These are phyloP conservation scores for Physaria fendleri DNA, from an alignment of 345 rosid genomes.

Conservation along the genomic window DNA sequence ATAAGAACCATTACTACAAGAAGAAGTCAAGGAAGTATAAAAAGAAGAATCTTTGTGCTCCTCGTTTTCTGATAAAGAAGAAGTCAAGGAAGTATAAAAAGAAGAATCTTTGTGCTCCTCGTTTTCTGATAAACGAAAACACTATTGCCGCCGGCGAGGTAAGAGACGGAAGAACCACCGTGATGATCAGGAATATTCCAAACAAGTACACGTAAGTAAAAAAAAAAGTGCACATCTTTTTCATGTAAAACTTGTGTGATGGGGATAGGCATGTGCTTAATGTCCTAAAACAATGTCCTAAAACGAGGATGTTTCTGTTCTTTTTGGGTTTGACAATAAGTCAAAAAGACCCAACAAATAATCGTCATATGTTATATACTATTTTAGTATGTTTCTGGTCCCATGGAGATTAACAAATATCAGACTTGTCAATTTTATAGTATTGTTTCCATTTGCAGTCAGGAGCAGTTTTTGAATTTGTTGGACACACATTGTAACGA, in stretches of 20 bases:
- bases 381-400: slow-evolving; percentile 7
- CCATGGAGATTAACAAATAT: neutral
- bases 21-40: slow-evolving; percentile 19
- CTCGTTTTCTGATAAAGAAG: slow-evolving; percentile 42
- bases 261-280: slow-evolving; percentile 14
- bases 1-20: neutral
- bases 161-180: slow-evolving; percentile 69
- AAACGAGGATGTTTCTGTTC: slow-evolving; percentile 21
- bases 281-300: neutral
- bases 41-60: slow-evolving; percentile 34
- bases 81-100: slow-evolving; percentile 26
- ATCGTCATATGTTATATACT: slow-evolving; percentile 9
- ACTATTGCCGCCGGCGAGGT: slow-evolving; percentile 32
- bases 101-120: slow-evolving; percentile 34
- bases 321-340: slow-evolving; percentile 15
- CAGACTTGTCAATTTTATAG: slow-evolving; percentile 18
- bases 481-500: slow-evolving; percentile 86
- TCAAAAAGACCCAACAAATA: slow-evolving; percentile 19
- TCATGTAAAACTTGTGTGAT: neutral
- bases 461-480: slow-evolving; percentile 63
- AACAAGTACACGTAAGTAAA: slow-evolving; percentile 74
- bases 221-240: neutral
- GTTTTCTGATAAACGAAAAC: slow-evolving; percentile 55
- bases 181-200: slow-evolving; percentile 98
- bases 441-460: slow-evolving; percentile 31